Evolutionary conservation across 108 stramenopile species (phyloP), one percentile per base, ranked within the genome.

Genomic region (Skeletonema menzelii): DNA sequence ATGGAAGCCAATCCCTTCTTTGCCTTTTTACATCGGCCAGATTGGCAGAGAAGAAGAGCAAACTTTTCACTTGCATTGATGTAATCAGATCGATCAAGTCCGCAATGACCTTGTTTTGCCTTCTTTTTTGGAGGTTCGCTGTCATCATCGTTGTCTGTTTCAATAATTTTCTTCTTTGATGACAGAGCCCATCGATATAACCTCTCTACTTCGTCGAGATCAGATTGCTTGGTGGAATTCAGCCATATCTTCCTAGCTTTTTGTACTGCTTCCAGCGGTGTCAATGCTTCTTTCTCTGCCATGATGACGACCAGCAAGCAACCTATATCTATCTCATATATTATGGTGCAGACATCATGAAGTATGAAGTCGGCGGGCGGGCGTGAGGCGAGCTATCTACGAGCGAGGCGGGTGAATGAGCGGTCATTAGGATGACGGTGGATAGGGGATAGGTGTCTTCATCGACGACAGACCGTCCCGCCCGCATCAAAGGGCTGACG

Each of bases 31-130:
- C 77, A 63, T 59, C 88, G 59, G 32, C 87, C 87, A 31, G 88
- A 91, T 77, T 93, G 92, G 22, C 87, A 86, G 15, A 86, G 76
- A 1, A 91, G 60, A 49, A 93, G 56, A 2, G 88, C 84, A n/a
- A 91, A 67, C 12, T 76, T 82, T 73, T 89, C 90, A 28, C 79
- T 74, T 8, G 87, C 81, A 28, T 77, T 72, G 11, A 77, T 80
- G 63, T 74, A 86, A 55, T 86, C 74, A 11, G 35, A 34, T 44
- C 68, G 71, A 20, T 70, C 66, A 6, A 85, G 76, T 10, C 79
- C 84, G 56, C 63, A 76, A 0, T 74, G 40, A 34, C 38, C 61
- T 27, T 56, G 27, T 46, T 68, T 65, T 59, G 32, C 46, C 69
- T 49, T 31, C 40, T 69, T 64, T 15, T 66, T 76, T n/a, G 60